Conservation (phyloP, 2,329 filamentous ascomycete genomes). For the Alternaria metachromatica region DNA sequence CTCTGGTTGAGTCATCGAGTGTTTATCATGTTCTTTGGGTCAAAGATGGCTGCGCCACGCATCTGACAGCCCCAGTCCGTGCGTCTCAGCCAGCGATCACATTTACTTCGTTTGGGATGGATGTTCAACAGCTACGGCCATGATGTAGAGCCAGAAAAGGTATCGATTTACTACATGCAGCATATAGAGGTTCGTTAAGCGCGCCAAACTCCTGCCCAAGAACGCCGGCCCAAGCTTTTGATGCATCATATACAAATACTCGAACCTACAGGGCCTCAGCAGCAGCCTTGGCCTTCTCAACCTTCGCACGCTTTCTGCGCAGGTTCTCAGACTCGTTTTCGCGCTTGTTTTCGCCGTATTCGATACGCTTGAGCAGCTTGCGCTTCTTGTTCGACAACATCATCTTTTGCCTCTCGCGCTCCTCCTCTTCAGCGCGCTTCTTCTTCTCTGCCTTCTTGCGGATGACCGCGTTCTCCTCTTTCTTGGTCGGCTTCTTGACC, state of each 20-base stretch:
- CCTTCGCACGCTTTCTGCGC: constrained; percentile 85
- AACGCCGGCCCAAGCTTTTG: constrained; percentile 26
- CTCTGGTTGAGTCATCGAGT: constrained; percentile 4
- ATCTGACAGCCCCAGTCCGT: constrained; percentile 3
- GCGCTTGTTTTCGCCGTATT: constrained; percentile 92
- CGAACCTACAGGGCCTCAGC: constrained; percentile 31
- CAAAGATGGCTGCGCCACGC: background rate
- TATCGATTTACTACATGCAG: constrained; percentile 8
- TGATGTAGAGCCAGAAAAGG: background rate
- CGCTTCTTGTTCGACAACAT: constrained; percentile 99
- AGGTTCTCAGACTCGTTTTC: constrained; percentile 88
- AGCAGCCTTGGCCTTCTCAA: constrained; percentile 67
- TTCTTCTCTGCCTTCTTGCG: constrained; percentile 71
- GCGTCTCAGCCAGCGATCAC: background rate
- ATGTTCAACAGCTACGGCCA: background rate
- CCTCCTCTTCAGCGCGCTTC: constrained; percentile 74
- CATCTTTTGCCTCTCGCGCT: constrained; percentile 91
- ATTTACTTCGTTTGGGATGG: too few species aligned
- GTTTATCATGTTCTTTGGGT: background rate
- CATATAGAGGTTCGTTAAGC: constrained; percentile 11
- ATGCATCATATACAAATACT: constrained; percentile 8
- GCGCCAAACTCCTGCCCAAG: constrained; percentile 16
- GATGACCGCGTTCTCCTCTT: constrained; percentile 69
- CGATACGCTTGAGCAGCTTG: constrained; percentile 97
- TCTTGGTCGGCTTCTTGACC: constrained; percentile 49